Conservation (phyloP, 345 rosid species). For the Pistacia integerrima region DNA sequence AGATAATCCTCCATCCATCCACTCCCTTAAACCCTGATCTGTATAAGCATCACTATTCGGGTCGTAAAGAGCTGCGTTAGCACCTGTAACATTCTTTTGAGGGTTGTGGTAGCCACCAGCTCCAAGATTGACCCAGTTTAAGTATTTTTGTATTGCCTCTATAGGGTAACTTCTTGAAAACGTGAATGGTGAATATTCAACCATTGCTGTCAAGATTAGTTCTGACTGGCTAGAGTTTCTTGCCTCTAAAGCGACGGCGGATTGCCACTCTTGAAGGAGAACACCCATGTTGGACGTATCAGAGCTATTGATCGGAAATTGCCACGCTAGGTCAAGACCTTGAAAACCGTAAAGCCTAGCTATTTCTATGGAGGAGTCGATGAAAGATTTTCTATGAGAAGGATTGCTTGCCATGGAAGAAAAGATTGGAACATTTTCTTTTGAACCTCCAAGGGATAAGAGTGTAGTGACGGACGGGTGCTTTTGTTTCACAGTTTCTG, state of each 20-base stretch:
- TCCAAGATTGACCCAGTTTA: constrained; percentile 26
- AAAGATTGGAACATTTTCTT: neutral
- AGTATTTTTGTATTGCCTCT: constrained; percentile 16
- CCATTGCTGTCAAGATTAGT: constrained; percentile 15
- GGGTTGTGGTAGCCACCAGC: constrained; percentile 17
- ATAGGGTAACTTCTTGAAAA: constrained; percentile 3
- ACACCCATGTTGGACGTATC: constrained; percentile 12
- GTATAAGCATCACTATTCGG: neutral
- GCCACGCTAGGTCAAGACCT: constrained; percentile 27
- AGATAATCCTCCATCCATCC: constrained; percentile 9
- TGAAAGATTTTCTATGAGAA: constrained; percentile 4
- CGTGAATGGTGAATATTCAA: neutral
- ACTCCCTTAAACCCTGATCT: constrained; percentile 21
- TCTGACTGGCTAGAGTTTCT: neutral
- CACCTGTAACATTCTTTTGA: neutral
- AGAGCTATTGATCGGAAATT: neutral
- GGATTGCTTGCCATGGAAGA: constrained; percentile 8
- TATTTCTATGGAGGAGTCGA: neutral
- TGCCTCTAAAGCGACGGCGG: constrained; percentile 19
- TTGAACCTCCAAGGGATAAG: constrained; percentile 14
- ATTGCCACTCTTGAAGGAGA: constrained; percentile 14
- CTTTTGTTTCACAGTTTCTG: too few species aligned
- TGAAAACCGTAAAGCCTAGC: constrained; percentile 3
- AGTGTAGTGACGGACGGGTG: too few species aligned
- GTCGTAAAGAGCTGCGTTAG: constrained; percentile 29